Evolutionary conservation across 2,329 filamentous ascomycete species (phyloP).

Genomic region (Talaromyces sp.): DNA sequence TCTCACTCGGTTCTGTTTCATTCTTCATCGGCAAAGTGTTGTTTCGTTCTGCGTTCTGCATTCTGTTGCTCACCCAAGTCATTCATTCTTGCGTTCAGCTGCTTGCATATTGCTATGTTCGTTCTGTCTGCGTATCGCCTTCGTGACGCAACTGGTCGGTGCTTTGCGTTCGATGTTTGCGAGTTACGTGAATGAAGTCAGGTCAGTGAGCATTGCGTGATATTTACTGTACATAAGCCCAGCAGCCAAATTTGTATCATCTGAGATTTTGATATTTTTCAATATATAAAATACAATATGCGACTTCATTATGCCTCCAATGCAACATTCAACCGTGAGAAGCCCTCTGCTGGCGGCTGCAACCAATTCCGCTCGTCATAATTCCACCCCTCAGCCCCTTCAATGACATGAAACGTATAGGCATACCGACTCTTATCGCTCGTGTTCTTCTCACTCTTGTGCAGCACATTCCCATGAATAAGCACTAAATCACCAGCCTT

Average conservation of each 20-base stretch:
- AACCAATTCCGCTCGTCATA: constrained; percentile 94
- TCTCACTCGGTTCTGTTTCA: not conserved
- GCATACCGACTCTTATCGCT: constrained; percentile 86
- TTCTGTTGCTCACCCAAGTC: constrained; percentile 7
- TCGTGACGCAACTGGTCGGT: not conserved
- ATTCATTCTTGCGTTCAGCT: not conserved
- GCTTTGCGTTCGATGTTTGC: not conserved
- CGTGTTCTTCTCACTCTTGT: constrained; percentile 92
- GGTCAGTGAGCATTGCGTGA: constrained; percentile 9
- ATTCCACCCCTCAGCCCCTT: constrained; percentile 61
- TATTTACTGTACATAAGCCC: not conserved
- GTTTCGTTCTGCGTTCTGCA: not conserved
- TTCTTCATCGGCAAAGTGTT: too few species aligned
- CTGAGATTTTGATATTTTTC: not conserved
- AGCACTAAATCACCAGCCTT: constrained; percentile 87
- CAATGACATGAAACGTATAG: constrained; percentile 97
- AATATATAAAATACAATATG: not conserved
- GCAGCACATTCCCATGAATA: constrained; percentile 92
- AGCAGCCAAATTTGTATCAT: constrained; percentile 16
- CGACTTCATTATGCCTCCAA: constrained; percentile 18
- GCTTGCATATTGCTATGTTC: not conserved
- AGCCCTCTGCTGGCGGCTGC: constrained; percentile 75
- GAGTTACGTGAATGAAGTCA: not conserved
- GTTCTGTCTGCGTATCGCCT: not conserved
- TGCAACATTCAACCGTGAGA: constrained; percentile 59